phyloP scores from a whole-genome alignment of 1,284 basidiomycete species.

The Volvariella surrecta region DNA sequence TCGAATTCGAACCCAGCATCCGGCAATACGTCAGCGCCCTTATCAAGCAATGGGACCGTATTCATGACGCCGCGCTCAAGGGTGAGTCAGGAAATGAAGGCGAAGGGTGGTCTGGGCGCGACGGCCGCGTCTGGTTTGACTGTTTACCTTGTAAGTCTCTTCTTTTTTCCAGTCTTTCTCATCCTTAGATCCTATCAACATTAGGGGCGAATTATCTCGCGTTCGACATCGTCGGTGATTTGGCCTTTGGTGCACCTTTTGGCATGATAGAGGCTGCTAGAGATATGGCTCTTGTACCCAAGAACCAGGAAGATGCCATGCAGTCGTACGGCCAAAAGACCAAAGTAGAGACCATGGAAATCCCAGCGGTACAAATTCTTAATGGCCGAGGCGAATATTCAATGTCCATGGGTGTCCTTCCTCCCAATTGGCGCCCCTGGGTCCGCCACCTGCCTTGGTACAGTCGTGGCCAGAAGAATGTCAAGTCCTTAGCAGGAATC shows the following conservation, averaged over 20 bases:
- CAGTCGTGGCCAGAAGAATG: constrained; percentile 57
- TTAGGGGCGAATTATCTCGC: constrained; percentile 56
- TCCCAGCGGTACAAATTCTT: constrained; percentile 81
- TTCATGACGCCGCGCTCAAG: constrained; percentile 50
- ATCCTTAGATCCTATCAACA: not conserved
- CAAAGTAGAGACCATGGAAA: constrained; percentile 41
- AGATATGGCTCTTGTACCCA: constrained; percentile 61
- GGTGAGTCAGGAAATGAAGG: constrained; percentile 51
- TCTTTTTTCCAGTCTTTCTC: constrained; percentile 2
- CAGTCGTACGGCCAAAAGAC: constrained; percentile 42
- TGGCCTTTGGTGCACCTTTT: constrained; percentile 83
- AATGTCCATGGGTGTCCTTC: constrained; percentile 77
- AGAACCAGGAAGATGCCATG: constrained; percentile 38
- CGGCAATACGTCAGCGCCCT: constrained; percentile 53
- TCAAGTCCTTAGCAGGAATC: constrained; percentile 70
- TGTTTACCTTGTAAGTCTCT: constrained; percentile 53
- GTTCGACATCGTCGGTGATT: constrained; percentile 83
- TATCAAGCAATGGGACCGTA: constrained; percentile 73
- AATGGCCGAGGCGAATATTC: constrained; percentile 88
- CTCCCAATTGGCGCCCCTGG: constrained; percentile 60
- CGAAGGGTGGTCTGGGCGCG: constrained; percentile 55
- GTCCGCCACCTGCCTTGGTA: constrained; percentile 72
- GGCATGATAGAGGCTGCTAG: constrained; percentile 79
- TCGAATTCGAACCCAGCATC: constrained; percentile 77
- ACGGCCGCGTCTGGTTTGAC: constrained; percentile 66